Base-by-base conservation (phyloP, 805 yeast genomes). In the Ascoidea asiatica region DNA sequence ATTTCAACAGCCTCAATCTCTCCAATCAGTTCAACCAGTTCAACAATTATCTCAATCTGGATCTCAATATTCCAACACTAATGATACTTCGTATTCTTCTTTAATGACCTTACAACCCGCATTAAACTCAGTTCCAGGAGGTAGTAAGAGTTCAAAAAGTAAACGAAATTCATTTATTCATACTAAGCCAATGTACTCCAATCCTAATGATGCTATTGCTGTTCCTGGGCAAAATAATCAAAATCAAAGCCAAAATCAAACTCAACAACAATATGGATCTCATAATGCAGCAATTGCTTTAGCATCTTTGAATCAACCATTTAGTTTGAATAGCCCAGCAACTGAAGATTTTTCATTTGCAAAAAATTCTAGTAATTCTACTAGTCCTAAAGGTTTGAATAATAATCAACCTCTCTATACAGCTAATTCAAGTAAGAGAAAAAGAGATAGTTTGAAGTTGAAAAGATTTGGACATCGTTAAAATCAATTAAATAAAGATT, bases 391-490 rank as follows among this genome's bases (percentile, higher is more conserved):
- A 21, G 33, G 40, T 3, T 17, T 18, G 18, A 39, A 23, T 17
- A 37, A 15, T 21, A 20, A 33, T 5, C 29, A 39, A 13, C 18
- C 22, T 20, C 5, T 19, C 37, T 40, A 45, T 21, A 39, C 42
- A n/a, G 21, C 36, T 13, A 44, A 44, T 5, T 17, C 43, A 4
- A 19, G 18, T 6, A 38, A 35, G 33, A 22, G 44, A 29, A 45
- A 45, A 35, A 21, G 48, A 17, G 45, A 45, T 21, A 39, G 43
- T 19, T 38, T 45, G 35, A 45, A 45, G 36, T 18, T 45, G 22
- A 45, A 45, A 21, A 36, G 48, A 21, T 39, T 43, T 37, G 46
- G 44, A 3, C 35, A 29, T 29, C 15, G 35, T 11, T 29, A 11
- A 29, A 29, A n/a, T n/a, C n/a, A n/a, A n/a, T n/a, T n/a, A n/a